phyloP scores from a whole-genome alignment of 169 alveolate genomes.

The Plasmodium chabaudi region DNA sequence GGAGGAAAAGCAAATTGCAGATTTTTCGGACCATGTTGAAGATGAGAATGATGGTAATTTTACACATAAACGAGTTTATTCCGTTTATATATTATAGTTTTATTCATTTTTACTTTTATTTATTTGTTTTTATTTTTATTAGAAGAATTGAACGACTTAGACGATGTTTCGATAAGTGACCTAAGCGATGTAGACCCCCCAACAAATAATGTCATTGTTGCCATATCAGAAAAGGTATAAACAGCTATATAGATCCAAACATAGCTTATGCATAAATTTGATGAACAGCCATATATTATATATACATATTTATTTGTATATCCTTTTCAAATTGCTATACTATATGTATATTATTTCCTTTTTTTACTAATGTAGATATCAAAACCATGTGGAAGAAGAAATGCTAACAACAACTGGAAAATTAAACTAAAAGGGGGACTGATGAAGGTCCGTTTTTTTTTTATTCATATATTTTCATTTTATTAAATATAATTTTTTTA shows the following conservation, averaged over 20 bases:
- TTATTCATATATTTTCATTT: not conserved
- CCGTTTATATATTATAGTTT: not conserved
- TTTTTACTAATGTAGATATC: conserved; percentile 16
- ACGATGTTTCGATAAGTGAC: conserved; percentile 57
- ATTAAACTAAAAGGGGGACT: conserved; percentile 70
- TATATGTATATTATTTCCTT: too few relatives aligned
- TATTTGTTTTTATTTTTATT: not conserved
- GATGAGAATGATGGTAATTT: conserved; percentile 12
- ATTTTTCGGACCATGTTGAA: conserved; percentile 3
- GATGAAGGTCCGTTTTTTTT: conserved; percentile 33
- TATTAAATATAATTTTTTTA: too few relatives aligned
- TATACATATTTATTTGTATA: too few relatives aligned
- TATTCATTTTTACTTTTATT: not conserved
- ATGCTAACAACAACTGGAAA: conserved; percentile 68
- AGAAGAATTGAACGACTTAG: conserved; percentile 65
- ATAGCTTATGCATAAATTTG: not conserved
- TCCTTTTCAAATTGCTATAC: too few relatives aligned
- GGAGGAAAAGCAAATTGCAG: conserved; percentile 55
- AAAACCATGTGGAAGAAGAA: conserved; percentile 67
- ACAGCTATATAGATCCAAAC: not conserved
- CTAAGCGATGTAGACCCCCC: conserved; percentile 76
- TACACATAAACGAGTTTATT: not conserved
- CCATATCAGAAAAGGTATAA: conserved; percentile 48
- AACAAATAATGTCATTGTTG: conserved; percentile 43
- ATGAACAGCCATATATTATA: too few relatives aligned